Conservation (phyloP, 2,329 filamentous ascomycete genomes). For the Dactylellina parvicollis region DNA sequence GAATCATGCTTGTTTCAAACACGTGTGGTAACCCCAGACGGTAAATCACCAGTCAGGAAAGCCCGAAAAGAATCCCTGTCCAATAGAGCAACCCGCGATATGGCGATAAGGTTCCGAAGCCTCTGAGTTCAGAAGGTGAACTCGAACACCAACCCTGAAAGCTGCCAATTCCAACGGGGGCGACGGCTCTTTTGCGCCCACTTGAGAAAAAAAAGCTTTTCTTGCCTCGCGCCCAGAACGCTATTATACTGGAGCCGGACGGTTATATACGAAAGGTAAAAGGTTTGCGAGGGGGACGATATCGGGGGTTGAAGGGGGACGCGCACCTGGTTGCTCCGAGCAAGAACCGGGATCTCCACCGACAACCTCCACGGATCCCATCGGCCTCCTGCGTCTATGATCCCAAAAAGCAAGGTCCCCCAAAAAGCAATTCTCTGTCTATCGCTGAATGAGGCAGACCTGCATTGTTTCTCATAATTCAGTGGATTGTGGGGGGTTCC, state of each 20-base stretch:
- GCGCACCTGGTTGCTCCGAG: conserved; percentile 6
- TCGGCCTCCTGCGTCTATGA: conserved; percentile 28
- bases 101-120: neutral
- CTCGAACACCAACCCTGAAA: neutral
- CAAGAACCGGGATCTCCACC: conserved; percentile 22
- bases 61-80: conserved; percentile 30
- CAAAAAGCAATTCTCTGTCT: conserved; percentile 19
- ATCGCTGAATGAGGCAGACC: conserved; percentile 9
- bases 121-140: conserved; percentile 14
- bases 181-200: conserved; percentile 5
- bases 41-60: conserved; percentile 22
- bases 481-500: conserved; percentile 15
- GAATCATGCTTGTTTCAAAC: conserved; percentile 29
- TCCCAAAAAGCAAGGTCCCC: neutral
- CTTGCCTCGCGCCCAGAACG: conserved; percentile 18
- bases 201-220: neutral
- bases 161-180: conserved; percentile 5
- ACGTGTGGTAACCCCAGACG: conserved; percentile 33
- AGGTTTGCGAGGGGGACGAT: neutral
- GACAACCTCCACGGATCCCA: conserved; percentile 27
- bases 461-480: conserved; percentile 1
- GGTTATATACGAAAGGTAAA: neutral
- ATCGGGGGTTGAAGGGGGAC: conserved; percentile 2
- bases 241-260: conserved; percentile 21
- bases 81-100: conserved; percentile 13